Conservation (phyloP, 768 basidiomycete genomes). For the Leccinum uliginosum region DNA sequence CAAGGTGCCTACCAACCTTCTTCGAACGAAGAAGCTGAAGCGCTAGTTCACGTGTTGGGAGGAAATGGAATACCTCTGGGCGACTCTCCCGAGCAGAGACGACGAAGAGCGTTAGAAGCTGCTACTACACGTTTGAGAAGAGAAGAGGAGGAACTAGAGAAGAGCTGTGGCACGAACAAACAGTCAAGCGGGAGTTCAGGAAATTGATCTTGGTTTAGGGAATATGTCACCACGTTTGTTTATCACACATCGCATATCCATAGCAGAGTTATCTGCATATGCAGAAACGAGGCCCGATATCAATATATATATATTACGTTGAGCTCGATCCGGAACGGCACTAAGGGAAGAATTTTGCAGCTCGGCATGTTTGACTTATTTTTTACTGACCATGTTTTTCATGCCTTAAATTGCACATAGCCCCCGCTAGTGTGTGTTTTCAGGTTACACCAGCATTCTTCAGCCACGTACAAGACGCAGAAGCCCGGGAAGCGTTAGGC, state of each 20-base stretch:
- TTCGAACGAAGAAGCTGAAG: conserved; percentile 54
- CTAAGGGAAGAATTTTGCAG: too few species aligned
- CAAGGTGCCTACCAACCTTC: conserved; percentile 47
- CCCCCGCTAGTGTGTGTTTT: too few species aligned
- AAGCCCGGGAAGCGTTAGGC: too few species aligned
- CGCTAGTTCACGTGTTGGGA: conserved; percentile 51
- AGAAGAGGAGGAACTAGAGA: conserved; percentile 70
- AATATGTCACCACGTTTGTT: neutral
- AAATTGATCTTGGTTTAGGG: neutral
- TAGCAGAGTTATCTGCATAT: too few species aligned
- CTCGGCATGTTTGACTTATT: too few species aligned
- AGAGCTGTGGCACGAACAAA: conserved; percentile 58
- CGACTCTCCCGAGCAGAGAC: conserved; percentile 56
- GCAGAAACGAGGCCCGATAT: too few species aligned
- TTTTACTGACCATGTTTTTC: too few species aligned
- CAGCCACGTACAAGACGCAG: too few species aligned
- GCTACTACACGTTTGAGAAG: conserved; percentile 54
- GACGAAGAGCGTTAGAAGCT: conserved; percentile 54
- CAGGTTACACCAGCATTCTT: too few species aligned
- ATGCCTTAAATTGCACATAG: too few species aligned
- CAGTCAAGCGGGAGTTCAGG: neutral
- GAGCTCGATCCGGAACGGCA: too few species aligned
- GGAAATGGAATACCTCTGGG: conserved; percentile 29
- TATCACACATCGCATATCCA: neutral
- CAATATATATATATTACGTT: too few species aligned